Evolutionary conservation across 1,284 basidiomycete genomes (phyloP), one percentile per base, ranked within the genome.

Genomic region (Heterobasidion parviporum): DNA sequence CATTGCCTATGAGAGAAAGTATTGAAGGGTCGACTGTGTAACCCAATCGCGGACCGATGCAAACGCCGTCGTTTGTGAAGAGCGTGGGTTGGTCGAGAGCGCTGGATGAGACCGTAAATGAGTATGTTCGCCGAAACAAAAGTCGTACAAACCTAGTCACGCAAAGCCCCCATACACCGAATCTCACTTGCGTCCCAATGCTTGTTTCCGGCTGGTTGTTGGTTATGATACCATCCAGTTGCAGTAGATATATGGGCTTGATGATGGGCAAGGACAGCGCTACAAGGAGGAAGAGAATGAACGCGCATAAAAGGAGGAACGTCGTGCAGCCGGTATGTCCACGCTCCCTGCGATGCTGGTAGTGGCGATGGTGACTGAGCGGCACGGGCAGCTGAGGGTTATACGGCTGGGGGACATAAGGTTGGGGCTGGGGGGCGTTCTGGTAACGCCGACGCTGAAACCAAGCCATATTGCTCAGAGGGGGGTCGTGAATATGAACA

Each of bases 81-180:
- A 67, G 32, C 4, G 65, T 65, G 0, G 67, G 67, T 9, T 54
- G 52, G 51, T 72, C 59, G 15, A 72, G 56, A 33, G 61, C 66
- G 61, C 74, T 76, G 26, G 3, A 26, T 26, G 3, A 26, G 26
- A 26, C 26, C 26, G 26, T 26, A 26, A 26, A 26, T 26, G 15
- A 6, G 15, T 32, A 12, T 32, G 3, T 8, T 12, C 45, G 26
- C 9, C 41, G 8, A 53, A 12, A 35, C 36, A 57, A 35, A 18
- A 16, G 33, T 52, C 26, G 26, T 36, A 60, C 65, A 47, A 47
- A 79, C 84, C 77, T 79, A 9, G 70, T 73, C 1, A 81, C 80
- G 68, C 87, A 90, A 46, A 84, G 72, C 1, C 87, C 87, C 87
- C 87, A 90, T 6, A 89, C 82, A 2, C 87, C 87, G 60, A 89